These are phyloP conservation scores for Zymoseptoria brevis DNA, from an alignment of 2,329 filamentous ascomycete genomes.

Conservation along the genomic window DNA sequence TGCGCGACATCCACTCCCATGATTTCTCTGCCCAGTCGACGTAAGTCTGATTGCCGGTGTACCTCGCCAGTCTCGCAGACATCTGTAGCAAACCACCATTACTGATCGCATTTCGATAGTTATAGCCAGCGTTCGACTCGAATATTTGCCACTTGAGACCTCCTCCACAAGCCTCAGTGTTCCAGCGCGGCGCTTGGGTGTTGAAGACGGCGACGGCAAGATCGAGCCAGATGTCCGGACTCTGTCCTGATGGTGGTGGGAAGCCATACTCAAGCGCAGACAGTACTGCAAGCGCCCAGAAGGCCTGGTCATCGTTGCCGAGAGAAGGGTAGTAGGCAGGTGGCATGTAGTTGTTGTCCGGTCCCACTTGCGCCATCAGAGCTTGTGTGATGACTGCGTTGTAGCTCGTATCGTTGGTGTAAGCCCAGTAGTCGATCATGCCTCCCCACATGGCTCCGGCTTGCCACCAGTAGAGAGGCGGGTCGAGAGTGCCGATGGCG, in stretches of 20 bases:
- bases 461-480: slow-evolving; percentile 43
- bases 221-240: slow-evolving; percentile 60
- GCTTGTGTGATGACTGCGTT: slow-evolving; percentile 34
- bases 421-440: slow-evolving; percentile 39
- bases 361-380: slow-evolving; percentile 37
- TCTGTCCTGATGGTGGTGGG: slow-evolving; percentile 49
- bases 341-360: slow-evolving; percentile 37
- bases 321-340: slow-evolving; percentile 28
- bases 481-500: slow-evolving; percentile 31
- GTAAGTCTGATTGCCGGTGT: slow-evolving; percentile 74
- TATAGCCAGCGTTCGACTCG: slow-evolving; percentile 61
- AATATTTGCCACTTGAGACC: slow-evolving; percentile 84
- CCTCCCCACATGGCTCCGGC: slow-evolving; percentile 33
- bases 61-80: slow-evolving; percentile 61
- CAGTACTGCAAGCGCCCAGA: slow-evolving; percentile 80
- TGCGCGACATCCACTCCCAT: slow-evolving; percentile 49
- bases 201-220: slow-evolving; percentile 75
- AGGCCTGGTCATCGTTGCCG: slow-evolving; percentile 56
- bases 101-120: slow-evolving; percentile 52
- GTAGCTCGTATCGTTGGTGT: slow-evolving; percentile 39
- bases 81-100: slow-evolving; percentile 53
- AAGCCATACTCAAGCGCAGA: slow-evolving; percentile 69
- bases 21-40: slow-evolving; percentile 63
- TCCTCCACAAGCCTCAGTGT: slow-evolving; percentile 57
- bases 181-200: slow-evolving; percentile 65